Base-by-base conservation (phyloP, 2,329 filamentous ascomycete genomes). In the Nemania diffusa region DNA sequence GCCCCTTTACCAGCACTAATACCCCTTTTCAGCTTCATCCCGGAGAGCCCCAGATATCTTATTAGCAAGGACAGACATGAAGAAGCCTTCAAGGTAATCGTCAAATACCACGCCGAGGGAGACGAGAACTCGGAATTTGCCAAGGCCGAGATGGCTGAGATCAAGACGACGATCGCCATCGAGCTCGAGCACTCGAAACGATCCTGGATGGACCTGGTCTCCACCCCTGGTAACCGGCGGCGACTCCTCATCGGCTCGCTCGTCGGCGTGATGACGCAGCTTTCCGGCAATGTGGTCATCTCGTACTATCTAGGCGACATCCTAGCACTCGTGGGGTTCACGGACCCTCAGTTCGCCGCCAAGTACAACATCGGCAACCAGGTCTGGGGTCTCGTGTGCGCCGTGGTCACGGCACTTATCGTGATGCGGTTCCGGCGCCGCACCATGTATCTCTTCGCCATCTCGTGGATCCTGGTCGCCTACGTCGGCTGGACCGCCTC, bases 401-500 rank as follows among this genome's bases (percentile, higher is more conserved):
- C 79, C 29, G 76, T 81, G 13, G 72, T 74, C 29, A 79, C 81
- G 7, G 81, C 84, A 1, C 71, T 85, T 7, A 72, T 84, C 15
- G 79, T 84, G 15, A 80, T 81, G 72, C 78, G 77, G 34, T 83
- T 85, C 74, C 78, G 78, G 60, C 79, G 84, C 44, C 78, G 84
- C 22, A 79, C 78, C 17, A 85, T 87, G 82, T 87, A 84, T 74
- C 76, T 87, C 73, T 79, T 84, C 27, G 87, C 84, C 24, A 84
- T 87, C 6, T 71, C 77, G 53, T 79, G 78, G 62, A 82, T 90
- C 79, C 77, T 87, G 7, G 76, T 78, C 29, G 83, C 82, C 3
- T 91, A 88, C 73, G 84, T 86, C 44, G 80, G 79, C 26, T 88
- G 86, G 81, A 89, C 87, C 0, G 81, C 88, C 42, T 82, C 80